These are phyloP conservation scores for Lojkania enalia DNA, from an alignment of 2,329 filamentous ascomycete species.

Conservation along the genomic window DNA sequence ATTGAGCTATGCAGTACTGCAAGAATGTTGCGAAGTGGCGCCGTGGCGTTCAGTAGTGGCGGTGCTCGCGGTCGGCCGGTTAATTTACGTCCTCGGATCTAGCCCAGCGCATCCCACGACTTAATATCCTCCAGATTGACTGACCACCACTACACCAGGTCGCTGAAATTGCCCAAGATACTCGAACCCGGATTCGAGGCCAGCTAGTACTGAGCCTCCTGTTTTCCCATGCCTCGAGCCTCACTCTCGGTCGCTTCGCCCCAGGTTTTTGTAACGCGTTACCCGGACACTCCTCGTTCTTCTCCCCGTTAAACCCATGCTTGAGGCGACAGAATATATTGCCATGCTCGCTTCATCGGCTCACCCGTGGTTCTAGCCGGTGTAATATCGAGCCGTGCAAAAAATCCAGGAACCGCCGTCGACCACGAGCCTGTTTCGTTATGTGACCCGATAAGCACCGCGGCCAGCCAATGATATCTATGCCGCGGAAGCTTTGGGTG, in stretches of 20 bases:
- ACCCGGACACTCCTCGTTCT: no score
- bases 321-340: not conserved
- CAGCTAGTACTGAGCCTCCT: no score
- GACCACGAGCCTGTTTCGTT: not conserved
- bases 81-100: not conserved
- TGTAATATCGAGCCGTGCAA: not conserved
- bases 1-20: no score
- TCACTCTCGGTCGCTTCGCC: no score
- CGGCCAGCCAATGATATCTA: not conserved
- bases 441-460: not conserved
- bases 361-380: not conserved
- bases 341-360: not conserved
- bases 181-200: not conserved
- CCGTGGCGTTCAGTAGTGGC: no score
- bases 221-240: no score
- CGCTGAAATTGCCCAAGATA: not conserved
- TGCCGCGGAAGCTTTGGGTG: not conserved
- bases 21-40: no score
- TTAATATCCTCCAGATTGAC: constrained; percentile 12
- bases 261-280: no score
- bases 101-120: constrained; percentile 3
- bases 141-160: not conserved
- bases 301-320: no score
- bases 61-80: not conserved
- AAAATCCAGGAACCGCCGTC: no score